Percentiles rank a stretch among this genome's conserved stretches.
These are phyloP conservation scores for Alternaria ventricosa DNA, from an alignment of 2,329 filamentous ascomycete genomes.

Conservation along the genomic window DNA sequence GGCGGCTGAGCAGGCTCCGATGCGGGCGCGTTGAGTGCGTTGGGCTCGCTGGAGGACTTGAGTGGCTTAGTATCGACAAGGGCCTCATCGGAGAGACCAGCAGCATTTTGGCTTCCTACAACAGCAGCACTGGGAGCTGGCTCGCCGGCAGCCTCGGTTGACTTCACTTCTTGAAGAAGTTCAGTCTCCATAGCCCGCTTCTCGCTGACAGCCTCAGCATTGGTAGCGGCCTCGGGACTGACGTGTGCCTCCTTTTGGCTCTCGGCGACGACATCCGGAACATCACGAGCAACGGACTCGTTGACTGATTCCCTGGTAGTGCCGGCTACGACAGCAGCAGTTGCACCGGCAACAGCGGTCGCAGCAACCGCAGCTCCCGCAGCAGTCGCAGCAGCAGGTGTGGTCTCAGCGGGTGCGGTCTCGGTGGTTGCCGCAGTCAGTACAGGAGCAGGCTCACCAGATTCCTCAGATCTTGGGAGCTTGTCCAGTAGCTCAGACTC, in stretches of 20 bases:
- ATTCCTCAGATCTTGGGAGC: slow-evolving; percentile 9
- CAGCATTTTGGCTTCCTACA: slow-evolving; percentile 46
- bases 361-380: not conserved
- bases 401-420: slow-evolving; percentile 10
- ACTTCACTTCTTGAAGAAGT: slow-evolving; percentile 56
- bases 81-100: slow-evolving; percentile 37
- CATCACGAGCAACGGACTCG: slow-evolving; percentile 41
- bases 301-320: slow-evolving; percentile 26
- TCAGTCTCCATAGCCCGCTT: slow-evolving; percentile 76
- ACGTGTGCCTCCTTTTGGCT: slow-evolving; percentile 71
- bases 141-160: slow-evolving; percentile 29
- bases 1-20: slow-evolving; percentile 36
- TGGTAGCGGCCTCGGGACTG: slow-evolving; percentile 69
- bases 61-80: slow-evolving; percentile 37
- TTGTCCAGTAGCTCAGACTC: slow-evolving; percentile 71
- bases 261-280: slow-evolving; percentile 70
- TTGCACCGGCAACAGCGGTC: not conserved
- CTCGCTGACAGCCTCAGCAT: slow-evolving; percentile 69
- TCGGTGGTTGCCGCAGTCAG: slow-evolving; percentile 21
- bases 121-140: slow-evolving; percentile 40
- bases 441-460: slow-evolving; percentile 38
- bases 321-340: slow-evolving; percentile 6
- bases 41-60: slow-evolving; percentile 39
- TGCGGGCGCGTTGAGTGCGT: slow-evolving; percentile 49
- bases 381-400: not conserved